phyloP scores from a whole-genome alignment of 2,329 filamentous ascomycete species.

The Diaporthe velutina region DNA sequence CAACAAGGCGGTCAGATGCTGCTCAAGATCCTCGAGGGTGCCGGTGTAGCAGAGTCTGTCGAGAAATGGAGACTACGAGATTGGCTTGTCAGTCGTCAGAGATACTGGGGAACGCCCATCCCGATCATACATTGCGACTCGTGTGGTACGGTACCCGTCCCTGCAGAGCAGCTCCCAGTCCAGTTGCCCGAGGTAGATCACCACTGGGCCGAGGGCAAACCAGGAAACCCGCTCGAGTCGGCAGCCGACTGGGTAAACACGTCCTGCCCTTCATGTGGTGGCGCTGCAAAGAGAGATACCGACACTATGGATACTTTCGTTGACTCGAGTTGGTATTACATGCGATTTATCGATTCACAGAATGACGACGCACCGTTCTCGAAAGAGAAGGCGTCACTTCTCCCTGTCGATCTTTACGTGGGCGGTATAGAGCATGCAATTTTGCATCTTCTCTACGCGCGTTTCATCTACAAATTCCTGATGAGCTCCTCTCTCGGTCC shows the following conservation, averaged over 20 bases:
- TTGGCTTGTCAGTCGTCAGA: constrained; percentile 92
- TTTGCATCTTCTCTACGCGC: constrained; percentile 87
- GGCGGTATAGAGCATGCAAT: constrained; percentile 94
- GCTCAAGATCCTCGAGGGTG: constrained; percentile 66
- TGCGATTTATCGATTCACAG: constrained; percentile 80
- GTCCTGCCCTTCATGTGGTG: constrained; percentile 79
- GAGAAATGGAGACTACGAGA: constrained; percentile 87
- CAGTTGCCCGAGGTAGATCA: constrained; percentile 76
- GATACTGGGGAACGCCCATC: constrained; percentile 93
- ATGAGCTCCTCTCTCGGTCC: constrained; percentile 66
- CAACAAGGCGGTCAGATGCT: constrained; percentile 72
- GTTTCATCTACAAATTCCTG: constrained; percentile 92
- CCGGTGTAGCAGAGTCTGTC: constrained; percentile 70
- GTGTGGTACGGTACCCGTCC: constrained; percentile 86
- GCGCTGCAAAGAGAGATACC: constrained; percentile 82
- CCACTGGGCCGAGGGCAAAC: constrained; percentile 76
- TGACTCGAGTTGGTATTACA: constrained; percentile 94
- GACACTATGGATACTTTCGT: constrained; percentile 98
- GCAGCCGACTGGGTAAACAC: constrained; percentile 81
- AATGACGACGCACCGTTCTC: constrained; percentile 74
- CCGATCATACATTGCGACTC: constrained; percentile 85
- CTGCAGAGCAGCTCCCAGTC: constrained; percentile 81
- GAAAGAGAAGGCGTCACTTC: constrained; percentile 64
- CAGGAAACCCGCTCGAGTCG: constrained; percentile 82
- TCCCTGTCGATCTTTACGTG: constrained; percentile 90